Percentiles rank a stretch among this genome's conserved stretches.
These are phyloP conservation scores for Globisporangium cystogenes DNA, from an alignment of 352 stramenopile species.

Conservation along the genomic window DNA sequence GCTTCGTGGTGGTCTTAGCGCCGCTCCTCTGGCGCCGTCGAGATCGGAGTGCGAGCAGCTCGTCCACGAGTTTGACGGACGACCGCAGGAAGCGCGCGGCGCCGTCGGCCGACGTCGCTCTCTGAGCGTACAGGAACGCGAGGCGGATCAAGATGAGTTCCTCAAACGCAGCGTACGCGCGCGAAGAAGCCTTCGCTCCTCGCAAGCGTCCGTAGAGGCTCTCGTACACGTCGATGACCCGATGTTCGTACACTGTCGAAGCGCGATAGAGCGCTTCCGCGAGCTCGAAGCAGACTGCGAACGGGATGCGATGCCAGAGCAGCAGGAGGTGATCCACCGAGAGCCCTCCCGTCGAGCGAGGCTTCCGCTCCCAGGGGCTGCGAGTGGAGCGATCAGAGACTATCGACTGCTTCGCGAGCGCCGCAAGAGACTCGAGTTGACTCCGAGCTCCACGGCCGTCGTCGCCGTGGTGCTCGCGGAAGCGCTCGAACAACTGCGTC, in stretches of 20 bases:
- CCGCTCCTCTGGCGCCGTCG: slow-evolving; percentile 1
- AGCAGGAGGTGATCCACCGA: slow-evolving; percentile 28
- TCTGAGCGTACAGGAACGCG: slow-evolving; percentile 39
- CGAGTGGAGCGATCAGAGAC: background rate
- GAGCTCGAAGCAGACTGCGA: slow-evolving; percentile 56
- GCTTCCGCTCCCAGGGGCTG: background rate
- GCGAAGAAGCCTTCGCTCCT: slow-evolving; percentile 18
- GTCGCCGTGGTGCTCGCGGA: slow-evolving; percentile 14
- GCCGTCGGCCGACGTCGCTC: slow-evolving; percentile 3
- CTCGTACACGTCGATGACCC: slow-evolving; percentile 43
- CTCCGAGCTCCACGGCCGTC: slow-evolving; percentile 5
- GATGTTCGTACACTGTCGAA: background rate
- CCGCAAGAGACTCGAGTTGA: background rate
- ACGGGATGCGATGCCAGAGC: slow-evolving; percentile 53
- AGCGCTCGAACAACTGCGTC: slow-evolving; percentile 29
- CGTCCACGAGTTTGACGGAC: slow-evolving; percentile 20
- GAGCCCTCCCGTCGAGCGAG: background rate
- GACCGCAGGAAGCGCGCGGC: slow-evolving; percentile 14
- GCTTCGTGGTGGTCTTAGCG: slow-evolving; percentile 11
- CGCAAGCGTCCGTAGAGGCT: slow-evolving; percentile 49
- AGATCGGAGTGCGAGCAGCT: slow-evolving; percentile 24
- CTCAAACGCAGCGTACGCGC: slow-evolving; percentile 34
- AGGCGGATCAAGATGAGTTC: slow-evolving; percentile 47
- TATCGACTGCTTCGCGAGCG: background rate
- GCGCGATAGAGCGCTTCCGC: slow-evolving; percentile 48